phyloP scores from a whole-genome alignment of 1,284 basidiomycete genomes.

The Boletus mariae region DNA sequence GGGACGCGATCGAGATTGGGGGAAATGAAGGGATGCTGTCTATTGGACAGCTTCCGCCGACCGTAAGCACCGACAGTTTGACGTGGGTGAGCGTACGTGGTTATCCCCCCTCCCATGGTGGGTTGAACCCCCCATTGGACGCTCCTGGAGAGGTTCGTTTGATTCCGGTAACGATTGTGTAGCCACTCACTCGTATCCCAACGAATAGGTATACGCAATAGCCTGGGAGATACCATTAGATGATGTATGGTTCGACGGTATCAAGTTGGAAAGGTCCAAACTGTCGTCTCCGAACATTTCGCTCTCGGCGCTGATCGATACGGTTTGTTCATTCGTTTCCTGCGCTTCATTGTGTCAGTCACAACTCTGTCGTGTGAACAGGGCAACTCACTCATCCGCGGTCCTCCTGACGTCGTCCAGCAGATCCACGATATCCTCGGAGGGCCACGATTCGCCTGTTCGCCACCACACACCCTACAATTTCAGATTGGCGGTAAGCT shows the following conservation, averaged over 20 bases:
- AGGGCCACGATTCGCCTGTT: conserved; percentile 41
- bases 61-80: conserved; percentile 38
- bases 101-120: conserved; percentile 43
- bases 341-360: conserved; percentile 1
- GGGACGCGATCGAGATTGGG: conserved; percentile 48
- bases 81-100: conserved; percentile 50
- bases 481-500: conserved; percentile 61
- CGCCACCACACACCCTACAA: conserved; percentile 48
- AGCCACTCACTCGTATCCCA: conserved; percentile 6
- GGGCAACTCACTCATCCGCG: conserved; percentile 57
- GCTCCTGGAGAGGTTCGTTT: conserved; percentile 46
- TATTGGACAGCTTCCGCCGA: conserved; percentile 48
- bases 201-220: conserved; percentile 30
- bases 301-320: conserved; percentile 37
- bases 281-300: conserved; percentile 28
- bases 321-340: conserved; percentile 17
- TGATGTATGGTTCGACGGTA: conserved; percentile 36
- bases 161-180: background rate
- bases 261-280: conserved; percentile 30
- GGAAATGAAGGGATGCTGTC: conserved; percentile 49
- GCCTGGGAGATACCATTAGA: conserved; percentile 38
- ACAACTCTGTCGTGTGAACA: conserved; percentile 9
- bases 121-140: conserved; percentile 40
- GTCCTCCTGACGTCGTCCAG: conserved; percentile 48
- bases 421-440: conserved; percentile 40